Evolutionary conservation across 176 grass and related monocot genomes (phyloP).

Genomic region (Ensete ventricosum): DNA sequence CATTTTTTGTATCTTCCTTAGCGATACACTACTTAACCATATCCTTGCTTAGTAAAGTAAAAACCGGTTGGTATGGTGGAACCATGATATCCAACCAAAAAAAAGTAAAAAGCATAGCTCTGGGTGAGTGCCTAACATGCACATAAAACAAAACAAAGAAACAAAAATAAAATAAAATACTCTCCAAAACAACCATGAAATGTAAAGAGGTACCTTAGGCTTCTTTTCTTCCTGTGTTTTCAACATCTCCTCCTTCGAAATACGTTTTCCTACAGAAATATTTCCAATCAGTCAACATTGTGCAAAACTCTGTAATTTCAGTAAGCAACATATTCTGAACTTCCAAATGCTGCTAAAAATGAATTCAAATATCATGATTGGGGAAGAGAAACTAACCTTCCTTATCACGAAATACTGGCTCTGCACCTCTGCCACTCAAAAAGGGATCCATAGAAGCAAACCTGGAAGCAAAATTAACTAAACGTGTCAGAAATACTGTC

Average conservation of each 20-base stretch:
- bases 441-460: slow-evolving; percentile 54
- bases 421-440: slow-evolving; percentile 61
- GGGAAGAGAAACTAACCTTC: slow-evolving; percentile 31
- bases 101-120: neutral
- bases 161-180: neutral
- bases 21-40: no score
- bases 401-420: slow-evolving; percentile 68
- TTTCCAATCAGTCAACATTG: neutral
- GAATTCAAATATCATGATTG: neutral
- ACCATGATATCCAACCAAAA: neutral
- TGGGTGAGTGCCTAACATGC: neutral
- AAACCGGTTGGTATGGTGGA: no score
- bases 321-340: neutral
- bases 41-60: no score
- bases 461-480: slow-evolving; percentile 25
- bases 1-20: no score
- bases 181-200: neutral
- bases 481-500: no score
- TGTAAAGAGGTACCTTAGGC: slow-evolving; percentile 51
- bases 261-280: slow-evolving; percentile 43
- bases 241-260: slow-evolving; percentile 70
- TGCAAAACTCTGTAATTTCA: neutral
- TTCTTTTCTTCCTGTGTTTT: slow-evolving; percentile 66
- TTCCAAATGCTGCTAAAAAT: neutral
- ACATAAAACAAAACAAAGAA: neutral